Evolutionary conservation across 345 rosid genomes (phyloP).

Genomic region (Lepidium aucheri): DNA sequence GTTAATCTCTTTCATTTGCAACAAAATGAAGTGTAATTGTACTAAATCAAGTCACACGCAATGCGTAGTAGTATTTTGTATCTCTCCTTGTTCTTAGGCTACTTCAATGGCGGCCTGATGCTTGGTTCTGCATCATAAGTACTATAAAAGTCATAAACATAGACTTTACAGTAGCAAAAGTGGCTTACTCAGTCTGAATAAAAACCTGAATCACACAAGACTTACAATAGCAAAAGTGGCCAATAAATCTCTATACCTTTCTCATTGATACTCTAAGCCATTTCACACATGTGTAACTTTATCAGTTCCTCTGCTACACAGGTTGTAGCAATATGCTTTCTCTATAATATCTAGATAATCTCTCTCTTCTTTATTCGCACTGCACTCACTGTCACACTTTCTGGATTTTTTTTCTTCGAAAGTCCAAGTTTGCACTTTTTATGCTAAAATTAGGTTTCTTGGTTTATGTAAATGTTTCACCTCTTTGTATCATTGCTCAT

Average conservation of each 20-base stretch:
- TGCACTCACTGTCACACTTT: constrained; percentile 19
- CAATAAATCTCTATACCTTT: too few species aligned
- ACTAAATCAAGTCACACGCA: neutral
- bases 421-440: neutral
- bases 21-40: neutral
- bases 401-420: neutral
- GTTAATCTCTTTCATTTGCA: constrained; percentile 7
- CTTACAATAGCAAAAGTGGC: too few species aligned
- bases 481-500: constrained; percentile 12
- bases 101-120: neutral
- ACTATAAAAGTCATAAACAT: constrained; percentile 9
- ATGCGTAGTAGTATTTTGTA: neutral
- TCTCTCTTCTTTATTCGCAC: constrained; percentile 13
- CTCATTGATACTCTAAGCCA: neutral
- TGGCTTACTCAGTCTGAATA: constrained; percentile 5
- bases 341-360: neutral
- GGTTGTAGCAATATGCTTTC: constrained; percentile 6
- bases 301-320: neutral
- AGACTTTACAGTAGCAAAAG: constrained; percentile 6
- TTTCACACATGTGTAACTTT: constrained; percentile 1
- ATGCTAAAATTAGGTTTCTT: constrained; percentile 10
- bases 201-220: too few species aligned
- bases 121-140: neutral
- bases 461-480: constrained; percentile 8
- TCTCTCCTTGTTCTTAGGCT: neutral